Evolutionary conservation across 2,329 filamentous ascomycete genomes (phyloP), one percentile per base, ranked within the genome.

Genomic region (Rosellinia necatrix): DNA sequence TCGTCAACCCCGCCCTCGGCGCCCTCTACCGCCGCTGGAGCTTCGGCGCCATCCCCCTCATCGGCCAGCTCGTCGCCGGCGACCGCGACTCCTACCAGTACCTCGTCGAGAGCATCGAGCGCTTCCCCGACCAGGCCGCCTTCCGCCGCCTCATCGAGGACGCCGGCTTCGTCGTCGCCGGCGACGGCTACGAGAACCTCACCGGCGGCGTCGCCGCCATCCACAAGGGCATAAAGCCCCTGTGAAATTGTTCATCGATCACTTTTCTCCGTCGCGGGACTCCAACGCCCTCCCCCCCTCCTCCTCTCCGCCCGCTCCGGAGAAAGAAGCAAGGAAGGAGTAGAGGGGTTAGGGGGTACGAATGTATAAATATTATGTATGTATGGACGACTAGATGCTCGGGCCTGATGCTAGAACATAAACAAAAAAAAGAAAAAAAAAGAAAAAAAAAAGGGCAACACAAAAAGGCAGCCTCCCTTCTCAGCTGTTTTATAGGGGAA

Each of bases 41-140:
- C 59, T 99, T 99, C 73, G 83, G 86, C 57, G 92, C 91, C 10
- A 99, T 99, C 63, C 94, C 94, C 0, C 74, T 99, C 64, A 97
- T 99, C 68, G 96, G 94, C 2, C 93, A 99, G 76, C 71, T 99
- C 58, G 92, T 99, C 13, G 93, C 94, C 1, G 91, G 91, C 6
- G 96, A 99, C 72, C 81, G 93, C 53, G 93, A 96, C 69, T 96
- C 91, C 72, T 99, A 99, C 74, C 94, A 99, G 79, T 99, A 99
- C 75, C 81, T 99, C 8, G 94, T 99, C 8, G 94, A 99, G 81
- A 97, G 92, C 74, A 99, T 99, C 73, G 92, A 97, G 75, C 80
- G 84, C 43, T 97, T 97, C 71, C 96, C 94, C 0, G 88, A 79
- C 64, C 96, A 99, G 78, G 81, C 86, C 49, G 86, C 91, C 64